phyloP scores from a whole-genome alignment of 176 grass and related monocot genomes.

The Areca catechu region DNA sequence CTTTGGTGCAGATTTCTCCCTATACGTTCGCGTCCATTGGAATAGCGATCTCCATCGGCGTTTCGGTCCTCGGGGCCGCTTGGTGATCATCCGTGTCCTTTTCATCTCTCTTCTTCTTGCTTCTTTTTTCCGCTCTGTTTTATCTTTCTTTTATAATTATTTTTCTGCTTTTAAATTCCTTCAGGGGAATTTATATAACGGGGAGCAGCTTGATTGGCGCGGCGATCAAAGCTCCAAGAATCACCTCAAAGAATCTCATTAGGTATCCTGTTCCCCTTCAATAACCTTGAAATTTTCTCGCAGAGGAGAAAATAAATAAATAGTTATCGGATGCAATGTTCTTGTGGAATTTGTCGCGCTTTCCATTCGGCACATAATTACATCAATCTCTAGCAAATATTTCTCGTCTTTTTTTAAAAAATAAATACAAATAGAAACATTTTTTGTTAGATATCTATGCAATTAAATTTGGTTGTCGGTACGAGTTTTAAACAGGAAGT shows the following conservation, averaged over 20 bases:
- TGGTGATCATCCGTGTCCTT: slow-evolving; percentile 27
- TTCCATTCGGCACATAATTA: too few species aligned
- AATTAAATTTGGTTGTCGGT: too few species aligned
- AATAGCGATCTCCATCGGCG: slow-evolving; percentile 96
- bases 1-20: slow-evolving; percentile 84
- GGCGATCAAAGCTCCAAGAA: slow-evolving; percentile 91
- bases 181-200: slow-evolving; percentile 96
- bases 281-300: too few species aligned
- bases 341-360: too few species aligned
- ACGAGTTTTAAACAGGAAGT: too few species aligned
- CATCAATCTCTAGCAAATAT: too few species aligned
- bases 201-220: slow-evolving; percentile 96
- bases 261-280: slow-evolving; percentile 31
- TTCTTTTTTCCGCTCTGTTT: not conserved
- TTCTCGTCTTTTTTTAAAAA: too few species aligned
- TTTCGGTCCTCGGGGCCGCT: slow-evolving; percentile 91
- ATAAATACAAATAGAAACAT: too few species aligned
- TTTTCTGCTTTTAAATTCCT: slow-evolving; percentile 1
- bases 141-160: not conserved
- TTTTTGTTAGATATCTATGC: too few species aligned
- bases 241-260: slow-evolving; percentile 98
- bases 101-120: not conserved
- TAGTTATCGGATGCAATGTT: too few species aligned
- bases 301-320: too few species aligned
- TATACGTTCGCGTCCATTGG: slow-evolving; percentile 95